phyloP scores from a whole-genome alignment of 176 grass and related monocot species.

The Melocanna baccifera region DNA sequence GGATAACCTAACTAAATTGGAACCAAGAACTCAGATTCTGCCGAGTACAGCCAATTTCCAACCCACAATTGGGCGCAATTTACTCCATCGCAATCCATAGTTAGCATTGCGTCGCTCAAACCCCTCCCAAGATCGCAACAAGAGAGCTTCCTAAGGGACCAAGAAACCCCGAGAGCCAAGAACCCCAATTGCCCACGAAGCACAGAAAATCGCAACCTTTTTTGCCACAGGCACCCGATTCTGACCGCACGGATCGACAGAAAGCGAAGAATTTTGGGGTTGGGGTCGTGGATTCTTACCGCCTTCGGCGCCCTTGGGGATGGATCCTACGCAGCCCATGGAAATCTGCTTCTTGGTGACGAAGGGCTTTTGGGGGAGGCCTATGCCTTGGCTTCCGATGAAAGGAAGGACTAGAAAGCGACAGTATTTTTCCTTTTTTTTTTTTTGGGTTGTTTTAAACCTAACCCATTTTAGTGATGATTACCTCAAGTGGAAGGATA shows the following conservation, averaged over 20 bases:
- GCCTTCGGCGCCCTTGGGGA: conserved; percentile 21
- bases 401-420: conserved; percentile 21
- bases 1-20: not conserved
- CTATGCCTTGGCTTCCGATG: not conserved
- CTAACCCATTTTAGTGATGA: not conserved
- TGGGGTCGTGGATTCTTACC: conserved; percentile 27
- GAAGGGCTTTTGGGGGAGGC: not conserved
- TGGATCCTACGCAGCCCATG: conserved; percentile 60
- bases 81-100: not conserved
- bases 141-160: not conserved
- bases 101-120: not conserved
- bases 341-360: conserved; percentile 6
- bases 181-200: not conserved
- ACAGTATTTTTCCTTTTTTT: not conserved
- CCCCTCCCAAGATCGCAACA: not conserved
- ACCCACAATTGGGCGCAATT: not conserved
- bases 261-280: not conserved
- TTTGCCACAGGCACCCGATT: not conserved
- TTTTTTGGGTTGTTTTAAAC: not conserved
- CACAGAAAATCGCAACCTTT: not conserved
- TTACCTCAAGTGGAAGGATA: not conserved
- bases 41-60: not conserved
- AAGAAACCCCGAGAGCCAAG: not conserved
- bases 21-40: not conserved
- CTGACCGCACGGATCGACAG: not conserved